Evolutionary conservation across 176 grass and related monocot species (phyloP).

Genomic region (Ampelocalamus luodianensis): DNA sequence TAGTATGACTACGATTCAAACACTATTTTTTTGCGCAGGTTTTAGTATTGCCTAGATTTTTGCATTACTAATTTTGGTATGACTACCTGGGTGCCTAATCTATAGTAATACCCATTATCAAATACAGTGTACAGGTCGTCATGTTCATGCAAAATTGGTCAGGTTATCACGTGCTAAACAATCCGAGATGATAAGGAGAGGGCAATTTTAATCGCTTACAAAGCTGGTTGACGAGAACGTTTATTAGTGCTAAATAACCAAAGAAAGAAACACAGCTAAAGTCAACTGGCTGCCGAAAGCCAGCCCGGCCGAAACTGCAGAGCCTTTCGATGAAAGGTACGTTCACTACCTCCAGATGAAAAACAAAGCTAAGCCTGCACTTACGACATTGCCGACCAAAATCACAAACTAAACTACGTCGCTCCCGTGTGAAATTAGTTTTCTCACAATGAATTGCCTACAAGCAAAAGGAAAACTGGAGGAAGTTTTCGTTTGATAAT

Average conservation of each 20-base stretch:
- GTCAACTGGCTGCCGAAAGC: constrained; percentile 27
- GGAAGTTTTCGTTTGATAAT: not conserved
- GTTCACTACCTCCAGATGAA: not conserved
- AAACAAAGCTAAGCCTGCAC: not conserved
- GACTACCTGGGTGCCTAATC: too few species aligned
- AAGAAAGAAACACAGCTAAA: not conserved
- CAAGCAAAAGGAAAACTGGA: constrained; percentile 25
- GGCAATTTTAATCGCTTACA: not conserved
- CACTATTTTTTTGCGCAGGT: too few species aligned
- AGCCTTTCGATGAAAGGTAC: not conserved
- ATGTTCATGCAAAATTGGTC: not conserved
- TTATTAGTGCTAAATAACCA: constrained; percentile 2
- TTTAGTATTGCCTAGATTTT: too few species aligned
- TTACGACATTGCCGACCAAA: constrained; percentile 42
- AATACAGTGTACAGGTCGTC: not conserved
- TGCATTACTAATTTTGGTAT: too few species aligned
- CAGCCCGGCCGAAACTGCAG: too few species aligned
- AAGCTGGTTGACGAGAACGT: not conserved
- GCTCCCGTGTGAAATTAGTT: not conserved
- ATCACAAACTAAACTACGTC: not conserved
- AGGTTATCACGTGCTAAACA: not conserved
- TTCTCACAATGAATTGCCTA: not conserved
- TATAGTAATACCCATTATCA: not conserved
- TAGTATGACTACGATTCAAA: too few species aligned
- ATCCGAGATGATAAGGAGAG: not conserved